A percentile compares a stretch with the other conserved stretches of the same genome.
Evolutionary conservation across 306 rosid species (phyloP).

Genomic region (Quercus berberidifolia): DNA sequence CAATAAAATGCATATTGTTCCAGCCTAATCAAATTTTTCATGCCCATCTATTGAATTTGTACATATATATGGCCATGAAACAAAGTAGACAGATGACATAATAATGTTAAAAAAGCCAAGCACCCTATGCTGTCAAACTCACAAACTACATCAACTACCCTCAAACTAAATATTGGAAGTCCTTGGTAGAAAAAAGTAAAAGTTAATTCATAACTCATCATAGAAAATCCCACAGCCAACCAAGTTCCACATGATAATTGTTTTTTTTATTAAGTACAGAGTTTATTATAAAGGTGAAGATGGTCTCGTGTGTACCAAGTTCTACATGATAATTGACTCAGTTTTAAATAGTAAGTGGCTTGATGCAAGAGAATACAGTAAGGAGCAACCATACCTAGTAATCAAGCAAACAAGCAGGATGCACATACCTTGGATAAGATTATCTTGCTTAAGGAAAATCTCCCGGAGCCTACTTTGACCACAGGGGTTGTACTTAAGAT

Average conservation of each 20-base stretch:
- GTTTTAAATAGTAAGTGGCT: not conserved
- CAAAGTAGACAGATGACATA: not conserved
- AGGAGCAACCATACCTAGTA: not conserved
- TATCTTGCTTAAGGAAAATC: constrained; percentile 95
- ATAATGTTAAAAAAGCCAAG: not conserved
- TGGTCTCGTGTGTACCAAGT: too few species aligned
- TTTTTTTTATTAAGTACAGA: too few species aligned
- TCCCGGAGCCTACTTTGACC: constrained; percentile 99
- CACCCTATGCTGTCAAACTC: not conserved
- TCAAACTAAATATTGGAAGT: not conserved
- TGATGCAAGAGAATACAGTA: not conserved
- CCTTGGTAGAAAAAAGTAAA: not conserved
- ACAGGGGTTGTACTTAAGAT: constrained; percentile 97
- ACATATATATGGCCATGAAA: not conserved
- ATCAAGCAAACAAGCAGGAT: not conserved
- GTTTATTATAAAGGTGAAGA: too few species aligned
- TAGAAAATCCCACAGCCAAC: not conserved
- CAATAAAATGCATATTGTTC: not conserved
- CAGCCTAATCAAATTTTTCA: not conserved
- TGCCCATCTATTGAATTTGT: not conserved
- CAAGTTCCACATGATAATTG: not conserved
- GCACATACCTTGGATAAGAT: constrained; percentile 89
- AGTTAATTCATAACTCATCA: not conserved
- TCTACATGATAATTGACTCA: too few species aligned
- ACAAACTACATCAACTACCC: not conserved